phyloP scores from a whole-genome alignment of 208 protist genomes.

The Acanthamoeba divionensis region DNA sequence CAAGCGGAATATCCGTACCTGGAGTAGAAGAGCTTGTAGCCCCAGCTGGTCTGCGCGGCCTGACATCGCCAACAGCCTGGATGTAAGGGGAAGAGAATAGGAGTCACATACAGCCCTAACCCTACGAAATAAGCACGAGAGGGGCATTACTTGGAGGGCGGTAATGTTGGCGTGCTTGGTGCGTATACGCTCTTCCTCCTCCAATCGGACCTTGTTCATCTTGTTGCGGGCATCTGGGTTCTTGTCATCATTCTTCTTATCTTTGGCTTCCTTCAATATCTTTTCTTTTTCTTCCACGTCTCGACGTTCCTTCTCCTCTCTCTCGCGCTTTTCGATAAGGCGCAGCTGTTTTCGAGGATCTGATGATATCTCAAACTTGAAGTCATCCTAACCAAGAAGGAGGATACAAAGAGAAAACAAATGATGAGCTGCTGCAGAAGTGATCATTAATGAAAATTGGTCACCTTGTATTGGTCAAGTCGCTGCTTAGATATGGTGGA shows the following conservation, averaged over 20 bases:
- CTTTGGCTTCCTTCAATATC: neutral
- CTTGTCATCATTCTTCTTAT: neutral
- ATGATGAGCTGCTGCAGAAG: neutral
- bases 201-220: neutral
- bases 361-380: neutral
- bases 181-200: neutral
- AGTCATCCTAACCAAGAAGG: neutral
- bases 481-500: neutral
- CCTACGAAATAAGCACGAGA: neutral
- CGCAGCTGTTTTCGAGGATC: neutral
- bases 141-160: neutral
- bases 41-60: neutral
- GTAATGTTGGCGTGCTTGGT: neutral
- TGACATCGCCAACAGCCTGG: neutral
- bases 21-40: neutral
- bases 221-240: neutral
- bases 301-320: neutral
- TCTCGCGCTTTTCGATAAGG: conserved; percentile 4
- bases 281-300: neutral
- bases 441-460: too few species aligned
- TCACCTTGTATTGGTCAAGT: neutral
- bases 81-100: neutral
- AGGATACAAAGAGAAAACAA: neutral
- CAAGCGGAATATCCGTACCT: too few species aligned
- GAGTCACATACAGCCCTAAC: neutral